These are phyloP conservation scores for Eleusine indica DNA, from an alignment of 176 grass and related monocot species.

Conservation along the genomic window DNA sequence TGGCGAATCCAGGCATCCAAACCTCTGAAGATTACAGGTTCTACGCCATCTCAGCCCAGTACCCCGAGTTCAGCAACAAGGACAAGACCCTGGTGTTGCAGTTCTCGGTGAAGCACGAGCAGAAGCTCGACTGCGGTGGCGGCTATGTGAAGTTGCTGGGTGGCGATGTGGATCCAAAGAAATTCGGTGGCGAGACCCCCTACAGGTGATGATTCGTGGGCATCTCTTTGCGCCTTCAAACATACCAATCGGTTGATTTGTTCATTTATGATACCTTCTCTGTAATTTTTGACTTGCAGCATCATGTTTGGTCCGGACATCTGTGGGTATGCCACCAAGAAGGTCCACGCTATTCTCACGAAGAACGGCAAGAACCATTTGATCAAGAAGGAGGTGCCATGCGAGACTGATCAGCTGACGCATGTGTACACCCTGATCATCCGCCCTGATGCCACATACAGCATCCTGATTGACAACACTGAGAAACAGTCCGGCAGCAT, in stretches of 20 bases:
- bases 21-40: conserved; percentile 93
- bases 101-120: conserved; percentile 83
- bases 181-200: conserved; percentile 81
- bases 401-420: conserved; percentile 69
- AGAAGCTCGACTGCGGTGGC: conserved; percentile 87
- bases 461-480: conserved; percentile 69
- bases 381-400: conserved; percentile 63
- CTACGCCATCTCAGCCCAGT: conserved; percentile 89
- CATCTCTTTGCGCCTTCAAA: neutral
- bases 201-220: conserved; percentile 59
- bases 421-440: conserved; percentile 81
- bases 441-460: conserved; percentile 71
- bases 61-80: conserved; percentile 76
- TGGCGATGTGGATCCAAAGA: conserved; percentile 79
- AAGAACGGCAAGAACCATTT: conserved; percentile 6
- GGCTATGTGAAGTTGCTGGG: conserved; percentile 83
- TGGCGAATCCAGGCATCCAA: conserved; percentile 66
- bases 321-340: conserved; percentile 80
- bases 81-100: conserved; percentile 78
- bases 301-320: conserved; percentile 92
- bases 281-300: conserved; percentile 36
- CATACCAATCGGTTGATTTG: neutral
- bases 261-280: neutral
- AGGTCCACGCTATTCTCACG: conserved; percentile 33
- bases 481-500: conserved; percentile 76